Percentiles rank a stretch among this genome's conserved stretches.
Evolutionary conservation across 441 rosid species (phyloP).

Genomic region (Francoa sonchifolia): DNA sequence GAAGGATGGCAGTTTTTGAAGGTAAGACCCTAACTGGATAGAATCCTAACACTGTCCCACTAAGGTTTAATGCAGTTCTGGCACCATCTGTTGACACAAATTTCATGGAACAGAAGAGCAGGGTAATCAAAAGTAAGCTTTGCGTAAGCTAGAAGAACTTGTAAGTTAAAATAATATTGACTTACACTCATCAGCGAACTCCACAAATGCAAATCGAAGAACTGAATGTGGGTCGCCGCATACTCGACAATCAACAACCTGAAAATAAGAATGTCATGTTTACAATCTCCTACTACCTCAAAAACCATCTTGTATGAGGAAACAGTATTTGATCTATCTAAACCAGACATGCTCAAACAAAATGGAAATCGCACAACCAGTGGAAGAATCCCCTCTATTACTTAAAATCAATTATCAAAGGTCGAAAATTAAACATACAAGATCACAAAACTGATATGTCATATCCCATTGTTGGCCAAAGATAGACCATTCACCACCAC

Average conservation of each 20-base stretch:
- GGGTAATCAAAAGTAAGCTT: background rate
- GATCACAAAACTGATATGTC: too few species aligned
- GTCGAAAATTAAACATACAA: too few species aligned
- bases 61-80: constrained; percentile 40
- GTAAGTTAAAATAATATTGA: constrained; percentile 5
- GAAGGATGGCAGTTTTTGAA: constrained; percentile 72
- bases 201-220: constrained; percentile 69
- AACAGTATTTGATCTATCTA: background rate
- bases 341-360: too few species aligned
- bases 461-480: too few species aligned
- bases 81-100: constrained; percentile 39
- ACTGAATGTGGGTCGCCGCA: constrained; percentile 71
- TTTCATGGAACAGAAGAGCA: constrained; percentile 4
- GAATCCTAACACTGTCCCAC: constrained; percentile 57
- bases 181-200: constrained; percentile 66
- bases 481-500: too few species aligned
- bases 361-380: too few species aligned
- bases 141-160: background rate
- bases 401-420: too few species aligned
- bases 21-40: constrained; percentile 64
- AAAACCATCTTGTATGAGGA: background rate
- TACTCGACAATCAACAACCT: constrained; percentile 70
- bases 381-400: too few species aligned
- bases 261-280: constrained; percentile 10
- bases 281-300: background rate